These are phyloP conservation scores for Ophiostoma pallidulum DNA, from an alignment of 2,329 filamentous ascomycete genomes.

Conservation along the genomic window DNA sequence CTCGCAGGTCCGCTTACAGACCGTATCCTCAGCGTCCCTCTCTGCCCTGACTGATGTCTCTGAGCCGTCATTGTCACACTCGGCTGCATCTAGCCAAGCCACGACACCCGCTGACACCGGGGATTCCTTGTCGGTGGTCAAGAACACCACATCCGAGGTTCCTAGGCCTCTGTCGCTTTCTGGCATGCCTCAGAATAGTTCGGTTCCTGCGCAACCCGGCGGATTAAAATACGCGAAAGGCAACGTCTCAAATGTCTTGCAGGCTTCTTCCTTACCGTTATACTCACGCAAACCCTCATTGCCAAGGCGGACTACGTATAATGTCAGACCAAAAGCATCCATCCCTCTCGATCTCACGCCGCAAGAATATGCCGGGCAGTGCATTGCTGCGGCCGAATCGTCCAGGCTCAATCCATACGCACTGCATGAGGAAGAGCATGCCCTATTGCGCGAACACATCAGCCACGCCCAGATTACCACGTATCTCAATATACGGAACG, in stretches of 20 bases:
- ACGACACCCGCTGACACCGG: conserved; percentile 48
- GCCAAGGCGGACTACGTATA: conserved; percentile 23
- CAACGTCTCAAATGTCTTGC: not conserved
- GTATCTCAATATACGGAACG: conserved; percentile 93
- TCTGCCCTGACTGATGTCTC: conserved; percentile 45
- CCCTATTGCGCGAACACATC: conserved; percentile 68
- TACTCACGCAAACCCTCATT: not conserved
- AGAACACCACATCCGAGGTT: not conserved
- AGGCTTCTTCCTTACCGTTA: not conserved
- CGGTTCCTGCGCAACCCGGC: no score
- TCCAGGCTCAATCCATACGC: conserved; percentile 85
- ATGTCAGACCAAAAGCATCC: conserved; percentile 67
- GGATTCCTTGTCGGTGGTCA: not conserved
- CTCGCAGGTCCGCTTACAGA: conserved; percentile 17
- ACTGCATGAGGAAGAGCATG: conserved; percentile 76
- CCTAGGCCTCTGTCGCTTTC: no score
- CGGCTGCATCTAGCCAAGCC: conserved; percentile 51
- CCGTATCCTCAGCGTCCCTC: conserved; percentile 43
- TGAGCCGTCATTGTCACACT: conserved; percentile 45
- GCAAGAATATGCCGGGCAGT: conserved; percentile 81
- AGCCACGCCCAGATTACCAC: conserved; percentile 85
- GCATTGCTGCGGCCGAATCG: conserved; percentile 78
- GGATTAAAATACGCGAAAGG: no score
- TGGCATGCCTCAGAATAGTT: no score
- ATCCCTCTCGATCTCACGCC: conserved; percentile 67